Conservation (phyloP, 2,329 filamentous ascomycete genomes). For the Venturia carpophila region DNA sequence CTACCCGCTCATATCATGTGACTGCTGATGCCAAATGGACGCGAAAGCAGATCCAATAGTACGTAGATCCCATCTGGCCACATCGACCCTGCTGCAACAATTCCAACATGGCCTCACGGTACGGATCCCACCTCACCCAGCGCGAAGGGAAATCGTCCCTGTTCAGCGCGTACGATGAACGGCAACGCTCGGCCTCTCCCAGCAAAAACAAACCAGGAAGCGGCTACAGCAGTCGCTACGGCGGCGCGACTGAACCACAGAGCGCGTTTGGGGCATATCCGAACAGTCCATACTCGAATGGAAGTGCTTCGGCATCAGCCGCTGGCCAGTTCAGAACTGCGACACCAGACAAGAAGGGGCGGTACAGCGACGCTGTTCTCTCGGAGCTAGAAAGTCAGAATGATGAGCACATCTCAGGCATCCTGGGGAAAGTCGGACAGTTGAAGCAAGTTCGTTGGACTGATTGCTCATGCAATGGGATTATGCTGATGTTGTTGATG, state of each 20-base stretch:
- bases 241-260: constrained; percentile 16
- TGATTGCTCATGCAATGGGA: constrained; percentile 29
- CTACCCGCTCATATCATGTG: neutral
- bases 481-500: neutral
- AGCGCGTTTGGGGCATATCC: constrained; percentile 32
- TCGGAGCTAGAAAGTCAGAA: constrained; percentile 95
- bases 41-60: neutral
- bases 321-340: constrained; percentile 31
- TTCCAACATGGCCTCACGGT: constrained; percentile 14
- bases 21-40: too few species aligned
- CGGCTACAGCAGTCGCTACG: constrained; percentile 23
- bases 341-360: constrained; percentile 56
- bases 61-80: too few species aligned
- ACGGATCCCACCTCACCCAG: constrained; percentile 24
- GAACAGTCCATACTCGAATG: constrained; percentile 13
- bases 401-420: constrained; percentile 80
- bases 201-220: constrained; percentile 23
- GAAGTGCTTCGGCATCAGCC: constrained; percentile 16
- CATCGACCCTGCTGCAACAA: neutral
- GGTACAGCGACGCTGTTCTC: constrained; percentile 86
- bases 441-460: constrained; percentile 56
- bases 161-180: constrained; percentile 34
- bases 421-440: constrained; percentile 80
- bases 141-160: constrained; percentile 31
- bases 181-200: constrained; percentile 31